A percentile compares a stretch with the other conserved stretches of the same genome.
Conservation (phyloP, 2,329 filamentous ascomycete genomes). For the Monosporascus sp. region DNA sequence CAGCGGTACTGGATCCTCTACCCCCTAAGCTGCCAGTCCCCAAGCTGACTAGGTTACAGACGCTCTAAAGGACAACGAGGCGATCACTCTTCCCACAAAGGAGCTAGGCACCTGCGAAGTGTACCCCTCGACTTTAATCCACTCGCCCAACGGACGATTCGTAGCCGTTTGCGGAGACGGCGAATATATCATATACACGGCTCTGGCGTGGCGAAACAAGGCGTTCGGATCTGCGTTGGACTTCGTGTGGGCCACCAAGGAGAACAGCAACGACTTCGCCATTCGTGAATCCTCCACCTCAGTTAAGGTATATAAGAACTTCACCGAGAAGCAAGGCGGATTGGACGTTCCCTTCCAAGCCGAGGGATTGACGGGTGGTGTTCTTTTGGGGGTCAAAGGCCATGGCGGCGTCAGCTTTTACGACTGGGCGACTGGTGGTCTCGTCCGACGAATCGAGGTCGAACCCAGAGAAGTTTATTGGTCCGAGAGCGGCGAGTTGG, state of each 20-base stretch:
- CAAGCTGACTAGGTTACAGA: constrained; percentile 46
- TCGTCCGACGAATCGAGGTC: constrained; percentile 88
- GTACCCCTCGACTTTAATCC: constrained; percentile 88
- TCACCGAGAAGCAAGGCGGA: constrained; percentile 82
- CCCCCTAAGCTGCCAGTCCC: background rate
- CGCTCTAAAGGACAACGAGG: constrained; percentile 80
- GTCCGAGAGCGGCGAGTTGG: constrained; percentile 93
- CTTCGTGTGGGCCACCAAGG: constrained; percentile 95
- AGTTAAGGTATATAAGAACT: constrained; percentile 97
- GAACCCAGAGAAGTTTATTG: constrained; percentile 77
- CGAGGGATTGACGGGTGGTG: constrained; percentile 82
- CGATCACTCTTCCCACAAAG: constrained; percentile 82
- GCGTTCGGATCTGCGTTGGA: constrained; percentile 92
- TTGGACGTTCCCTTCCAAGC: constrained; percentile 94
- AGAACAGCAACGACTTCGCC: constrained; percentile 97
- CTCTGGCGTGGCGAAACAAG: constrained; percentile 94
- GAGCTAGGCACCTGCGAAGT: constrained; percentile 95
- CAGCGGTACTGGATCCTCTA: constrained; percentile 45
- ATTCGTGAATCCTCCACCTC: constrained; percentile 92
- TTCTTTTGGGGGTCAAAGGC: constrained; percentile 88
- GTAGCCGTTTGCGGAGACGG: constrained; percentile 82
- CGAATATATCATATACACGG: constrained; percentile 98
- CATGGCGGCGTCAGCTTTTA: constrained; percentile 94
- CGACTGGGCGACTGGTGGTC: constrained; percentile 85
- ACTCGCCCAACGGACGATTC: constrained; percentile 93